Conservation (phyloP, 331 rosid genomes). For the Rosa hybrid region DNA sequence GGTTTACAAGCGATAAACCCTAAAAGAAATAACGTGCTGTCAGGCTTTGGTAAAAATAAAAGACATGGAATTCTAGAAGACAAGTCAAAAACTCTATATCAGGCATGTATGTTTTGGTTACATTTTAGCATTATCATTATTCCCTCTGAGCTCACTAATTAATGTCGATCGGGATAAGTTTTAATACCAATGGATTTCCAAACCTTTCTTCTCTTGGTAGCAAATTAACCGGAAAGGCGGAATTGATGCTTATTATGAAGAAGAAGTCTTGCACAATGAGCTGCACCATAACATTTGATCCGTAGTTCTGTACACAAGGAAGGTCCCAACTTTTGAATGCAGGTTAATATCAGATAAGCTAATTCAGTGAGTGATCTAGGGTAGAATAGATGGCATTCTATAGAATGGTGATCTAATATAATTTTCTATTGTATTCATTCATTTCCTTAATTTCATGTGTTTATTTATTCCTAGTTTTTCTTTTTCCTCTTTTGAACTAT, state of each 20-base stretch:
- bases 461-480: no score
- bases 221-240: no score
- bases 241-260: neutral
- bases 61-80: neutral
- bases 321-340: neutral
- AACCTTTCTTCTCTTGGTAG: neutral
- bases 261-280: neutral
- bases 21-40: no score
- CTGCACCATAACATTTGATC: neutral
- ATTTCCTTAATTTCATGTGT: no score
- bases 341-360: no score
- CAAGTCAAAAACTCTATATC: neutral
- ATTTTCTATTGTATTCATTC: no score
- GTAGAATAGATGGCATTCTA: no score
- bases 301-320: neutral
- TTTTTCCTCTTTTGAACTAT: neutral
- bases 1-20: no score
- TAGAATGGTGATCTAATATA: no score
- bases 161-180: neutral
- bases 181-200: neutral
- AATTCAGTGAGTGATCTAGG: no score
- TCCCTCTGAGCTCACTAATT: neutral
- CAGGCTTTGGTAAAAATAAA: neutral
- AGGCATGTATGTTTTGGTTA: neutral
- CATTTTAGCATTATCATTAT: neutral